These are phyloP conservation scores for Allium fistulosum DNA, from an alignment of 106 monocot species.

Conservation along the genomic window DNA sequence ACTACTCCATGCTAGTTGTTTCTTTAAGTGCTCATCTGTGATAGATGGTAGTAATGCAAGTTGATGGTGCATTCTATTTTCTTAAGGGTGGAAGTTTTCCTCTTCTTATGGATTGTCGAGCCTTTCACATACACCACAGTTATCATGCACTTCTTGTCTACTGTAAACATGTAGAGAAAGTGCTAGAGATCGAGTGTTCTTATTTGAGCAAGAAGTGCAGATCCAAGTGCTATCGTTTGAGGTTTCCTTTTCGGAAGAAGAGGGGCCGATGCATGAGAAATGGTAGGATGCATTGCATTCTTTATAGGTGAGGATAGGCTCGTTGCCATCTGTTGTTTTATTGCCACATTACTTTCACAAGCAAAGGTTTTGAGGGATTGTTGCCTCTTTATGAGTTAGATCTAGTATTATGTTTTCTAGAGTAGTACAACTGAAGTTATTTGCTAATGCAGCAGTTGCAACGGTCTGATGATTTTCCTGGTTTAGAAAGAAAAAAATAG, in stretches of 20 bases:
- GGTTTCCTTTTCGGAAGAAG: slow-evolving; percentile 18
- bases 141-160: background rate
- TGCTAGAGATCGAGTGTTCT: slow-evolving; percentile 4
- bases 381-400: slow-evolving; percentile 20
- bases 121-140: slow-evolving; percentile 57
- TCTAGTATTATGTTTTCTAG: background rate
- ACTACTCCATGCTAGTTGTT: slow-evolving; percentile 23
- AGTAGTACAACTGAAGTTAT: too few relatives aligned
- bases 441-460: too few relatives aligned
- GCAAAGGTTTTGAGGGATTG: slow-evolving; percentile 25
- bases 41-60: slow-evolving; percentile 13
- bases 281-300: slow-evolving; percentile 70
- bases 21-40: slow-evolving; percentile 38
- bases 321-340: slow-evolving; percentile 17
- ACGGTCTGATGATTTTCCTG: too few relatives aligned
- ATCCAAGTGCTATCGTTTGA: slow-evolving; percentile 30
- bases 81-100: background rate
- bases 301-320: slow-evolving; percentile 59
- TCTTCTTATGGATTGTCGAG: slow-evolving; percentile 34
- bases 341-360: slow-evolving; percentile 56
- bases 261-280: slow-evolving; percentile 45
- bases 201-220: slow-evolving; percentile 29
- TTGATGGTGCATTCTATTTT: background rate
- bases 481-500: too few relatives aligned
- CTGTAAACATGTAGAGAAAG: slow-evolving; percentile 13